These are phyloP conservation scores for Bombardia bombarda DNA, from an alignment of 495 filamentous ascomycete genomes.

Conservation along the genomic window DNA sequence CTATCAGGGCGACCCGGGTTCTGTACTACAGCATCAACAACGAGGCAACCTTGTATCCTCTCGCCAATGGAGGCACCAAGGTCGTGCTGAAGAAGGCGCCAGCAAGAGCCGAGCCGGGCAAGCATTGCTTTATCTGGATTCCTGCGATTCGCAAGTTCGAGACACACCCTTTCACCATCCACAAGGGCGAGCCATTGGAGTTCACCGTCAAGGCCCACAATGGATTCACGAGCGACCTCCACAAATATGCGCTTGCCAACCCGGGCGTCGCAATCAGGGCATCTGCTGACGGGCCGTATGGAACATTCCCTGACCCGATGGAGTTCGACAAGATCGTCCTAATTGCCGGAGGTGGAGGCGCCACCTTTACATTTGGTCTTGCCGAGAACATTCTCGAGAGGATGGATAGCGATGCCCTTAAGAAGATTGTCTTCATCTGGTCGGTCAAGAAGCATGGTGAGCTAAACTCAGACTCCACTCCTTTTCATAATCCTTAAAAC, in stretches of 20 bases:
- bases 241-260: conserved; percentile 39
- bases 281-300: conserved; percentile 52
- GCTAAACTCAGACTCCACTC: conserved; percentile 9
- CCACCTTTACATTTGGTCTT: conserved; percentile 49
- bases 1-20: conserved; percentile 38
- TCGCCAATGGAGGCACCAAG: conserved; percentile 48
- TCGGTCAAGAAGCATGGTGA: conserved; percentile 40
- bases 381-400: conserved; percentile 41
- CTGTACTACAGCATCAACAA: conserved; percentile 48
- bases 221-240: conserved; percentile 49
- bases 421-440: conserved; percentile 50
- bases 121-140: conserved; percentile 55
- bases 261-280: conserved; percentile 40
- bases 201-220: conserved; percentile 48
- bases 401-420: conserved; percentile 30
- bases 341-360: conserved; percentile 51
- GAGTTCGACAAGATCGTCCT: conserved; percentile 50
- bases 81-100: conserved; percentile 43
- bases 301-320: conserved; percentile 47
- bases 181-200: conserved; percentile 41
- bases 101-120: conserved; percentile 39
- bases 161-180: conserved; percentile 57
- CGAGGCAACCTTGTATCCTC: conserved; percentile 43
- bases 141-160: conserved; percentile 48
- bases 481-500: too few relatives aligned